phyloP scores from a whole-genome alignment of 2,329 filamentous ascomycete species.

The Dothideomycetidae sp. region DNA sequence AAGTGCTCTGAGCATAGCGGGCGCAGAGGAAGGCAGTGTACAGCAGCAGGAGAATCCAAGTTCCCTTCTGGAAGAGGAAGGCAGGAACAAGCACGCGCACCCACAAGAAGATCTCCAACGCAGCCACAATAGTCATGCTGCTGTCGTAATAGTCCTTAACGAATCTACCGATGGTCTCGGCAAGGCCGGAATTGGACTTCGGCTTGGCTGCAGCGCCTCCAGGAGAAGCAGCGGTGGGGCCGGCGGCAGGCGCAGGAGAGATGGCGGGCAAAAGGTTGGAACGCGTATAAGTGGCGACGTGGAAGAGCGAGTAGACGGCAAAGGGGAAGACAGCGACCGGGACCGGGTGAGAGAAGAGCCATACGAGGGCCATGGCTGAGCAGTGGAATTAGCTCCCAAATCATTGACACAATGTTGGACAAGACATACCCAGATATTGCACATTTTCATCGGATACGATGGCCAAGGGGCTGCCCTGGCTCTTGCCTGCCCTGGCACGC shows the following conservation, averaged over 20 bases:
- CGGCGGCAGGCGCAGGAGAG: slow-evolving; percentile 46
- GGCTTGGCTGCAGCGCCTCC: slow-evolving; percentile 43
- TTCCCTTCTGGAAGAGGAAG: slow-evolving; percentile 75
- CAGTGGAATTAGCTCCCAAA: too few relatives aligned
- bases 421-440: slow-evolving; percentile 74
- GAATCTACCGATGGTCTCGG: slow-evolving; percentile 77
- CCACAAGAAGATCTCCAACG: slow-evolving; percentile 79
- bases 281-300: slow-evolving; percentile 91
- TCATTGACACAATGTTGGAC: slow-evolving; percentile 7
- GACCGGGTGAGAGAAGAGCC: slow-evolving; percentile 84
- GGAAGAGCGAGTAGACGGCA: slow-evolving; percentile 94
- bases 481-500: slow-evolving; percentile 57
- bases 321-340: slow-evolving; percentile 85
- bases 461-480: slow-evolving; percentile 46
- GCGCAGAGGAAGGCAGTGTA: slow-evolving; percentile 91
- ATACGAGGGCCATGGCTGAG: slow-evolving; percentile 80
- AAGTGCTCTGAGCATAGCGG: slow-evolving; percentile 75
- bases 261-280: slow-evolving; percentile 84
- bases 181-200: slow-evolving; percentile 45
- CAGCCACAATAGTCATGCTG: slow-evolving; percentile 85
- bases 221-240: slow-evolving; percentile 17
- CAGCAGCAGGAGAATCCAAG: slow-evolving; percentile 71
- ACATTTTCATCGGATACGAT: slow-evolving; percentile 86
- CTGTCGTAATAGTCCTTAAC: slow-evolving; percentile 97
- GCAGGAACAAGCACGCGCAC: slow-evolving; percentile 67